These are phyloP conservation scores for Parastagonospora nodorum DNA, from an alignment of 2,329 filamentous ascomycete genomes.

Conservation along the genomic window DNA sequence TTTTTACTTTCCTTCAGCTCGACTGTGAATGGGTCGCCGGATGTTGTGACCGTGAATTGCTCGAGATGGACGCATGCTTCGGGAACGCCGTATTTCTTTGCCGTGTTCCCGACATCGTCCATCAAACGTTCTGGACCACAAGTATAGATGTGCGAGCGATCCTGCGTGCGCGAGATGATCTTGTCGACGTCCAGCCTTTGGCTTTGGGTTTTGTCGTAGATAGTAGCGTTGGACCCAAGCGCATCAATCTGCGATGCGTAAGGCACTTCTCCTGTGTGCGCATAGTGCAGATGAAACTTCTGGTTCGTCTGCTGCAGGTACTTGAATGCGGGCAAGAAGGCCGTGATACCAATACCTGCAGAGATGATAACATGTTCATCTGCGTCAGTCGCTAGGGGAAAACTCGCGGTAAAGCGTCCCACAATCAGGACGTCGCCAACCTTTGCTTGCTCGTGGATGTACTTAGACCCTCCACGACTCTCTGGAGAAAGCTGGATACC, in stretches of 20 bases:
- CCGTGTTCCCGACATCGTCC: conserved; percentile 54
- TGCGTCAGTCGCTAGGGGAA: conserved; percentile 54
- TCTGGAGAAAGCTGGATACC: conserved; percentile 61
- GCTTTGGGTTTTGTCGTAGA: conserved; percentile 61
- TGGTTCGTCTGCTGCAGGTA: conserved; percentile 29
- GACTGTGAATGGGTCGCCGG: conserved; percentile 65
- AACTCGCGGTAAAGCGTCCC: conserved; percentile 56
- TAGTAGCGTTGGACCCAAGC: conserved; percentile 50
- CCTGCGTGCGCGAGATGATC: conserved; percentile 54
- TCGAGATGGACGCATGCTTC: conserved; percentile 65
- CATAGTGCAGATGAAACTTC: conserved; percentile 63
- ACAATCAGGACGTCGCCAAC: conserved; percentile 59
- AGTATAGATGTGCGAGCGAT: conserved; percentile 64
- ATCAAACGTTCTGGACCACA: conserved; percentile 66
- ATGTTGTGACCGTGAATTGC: conserved; percentile 59
- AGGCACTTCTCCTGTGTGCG: conserved; percentile 60
- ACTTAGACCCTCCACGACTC: conserved; percentile 66
- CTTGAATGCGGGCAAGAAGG: conserved; percentile 61
- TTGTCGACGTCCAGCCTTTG: conserved; percentile 58
- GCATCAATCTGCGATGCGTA: conserved; percentile 56
- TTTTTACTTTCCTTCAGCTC: conserved; percentile 54
- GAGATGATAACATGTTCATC: conserved; percentile 67
- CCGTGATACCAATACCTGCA: conserved; percentile 70
- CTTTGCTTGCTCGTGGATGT: conserved; percentile 57
- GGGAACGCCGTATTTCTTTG: conserved; percentile 51